phyloP scores from a whole-genome alignment of 306 rosid genomes.

The Inga leiocalycina region DNA sequence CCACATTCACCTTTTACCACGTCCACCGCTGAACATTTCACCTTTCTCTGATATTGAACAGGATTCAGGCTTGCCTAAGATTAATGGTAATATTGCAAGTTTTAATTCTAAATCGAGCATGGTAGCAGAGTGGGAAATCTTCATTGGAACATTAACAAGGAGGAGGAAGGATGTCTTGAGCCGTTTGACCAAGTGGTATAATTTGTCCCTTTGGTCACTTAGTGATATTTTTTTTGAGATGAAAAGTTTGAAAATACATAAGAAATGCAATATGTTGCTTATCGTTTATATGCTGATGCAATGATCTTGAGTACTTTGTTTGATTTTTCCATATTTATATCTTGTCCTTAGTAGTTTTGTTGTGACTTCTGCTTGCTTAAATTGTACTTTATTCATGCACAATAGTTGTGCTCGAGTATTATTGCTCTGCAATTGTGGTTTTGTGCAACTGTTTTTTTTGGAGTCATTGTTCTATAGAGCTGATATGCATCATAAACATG shows the following conservation, averaged over 20 bases:
- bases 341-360: constrained; percentile 12
- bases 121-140: constrained; percentile 70
- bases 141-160: constrained; percentile 60
- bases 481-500: constrained; percentile 22
- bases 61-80: constrained; percentile 35
- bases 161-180: constrained; percentile 66
- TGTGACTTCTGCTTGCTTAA: constrained; percentile 22
- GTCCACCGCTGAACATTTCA: constrained; percentile 56
- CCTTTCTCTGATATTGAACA: constrained; percentile 42
- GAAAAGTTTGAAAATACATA: constrained; percentile 8
- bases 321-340: constrained; percentile 22
- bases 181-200: constrained; percentile 80
- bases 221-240: constrained; percentile 3
- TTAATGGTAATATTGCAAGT: constrained; percentile 38
- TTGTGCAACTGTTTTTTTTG: neutral
- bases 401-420: constrained; percentile 25
- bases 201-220: constrained; percentile 22
- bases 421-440: constrained; percentile 24
- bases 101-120: constrained; percentile 49
- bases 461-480: neutral
- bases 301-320: constrained; percentile 4
- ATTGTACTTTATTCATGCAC: constrained; percentile 18
- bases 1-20: constrained; percentile 85
- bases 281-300: constrained; percentile 9
- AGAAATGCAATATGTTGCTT: constrained; percentile 16